Percentiles rank a stretch among this genome's conserved stretches.
Conservation (phyloP, 2,329 filamentous ascomycete genomes). For the Westerdykella ornata region DNA sequence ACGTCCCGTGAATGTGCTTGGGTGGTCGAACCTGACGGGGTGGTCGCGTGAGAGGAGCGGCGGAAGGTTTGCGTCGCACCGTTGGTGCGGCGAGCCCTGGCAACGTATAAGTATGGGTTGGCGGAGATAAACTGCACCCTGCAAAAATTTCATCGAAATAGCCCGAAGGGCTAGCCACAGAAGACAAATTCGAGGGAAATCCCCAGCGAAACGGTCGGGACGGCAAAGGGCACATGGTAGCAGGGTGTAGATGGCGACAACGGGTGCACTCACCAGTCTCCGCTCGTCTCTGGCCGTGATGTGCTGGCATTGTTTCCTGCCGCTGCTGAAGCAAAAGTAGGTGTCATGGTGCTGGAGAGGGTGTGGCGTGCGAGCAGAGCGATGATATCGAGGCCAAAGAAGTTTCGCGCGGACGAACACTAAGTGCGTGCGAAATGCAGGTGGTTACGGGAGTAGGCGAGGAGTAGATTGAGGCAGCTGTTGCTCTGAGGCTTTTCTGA, state of each 20-base stretch:
- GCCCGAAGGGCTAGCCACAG: constrained; percentile 4
- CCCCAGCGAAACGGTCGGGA: not conserved
- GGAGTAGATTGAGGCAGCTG: not conserved
- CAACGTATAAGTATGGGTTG: constrained; percentile 15
- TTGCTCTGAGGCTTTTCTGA: not conserved
- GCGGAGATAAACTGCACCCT: constrained; percentile 8
- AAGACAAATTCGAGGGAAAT: constrained; percentile 5
- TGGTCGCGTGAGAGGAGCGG: constrained; percentile 55
- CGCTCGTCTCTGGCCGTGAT: constrained; percentile 39
- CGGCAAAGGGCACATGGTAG: not conserved
- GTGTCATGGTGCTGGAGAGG: constrained; percentile 37
- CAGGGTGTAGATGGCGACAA: constrained; percentile 1
- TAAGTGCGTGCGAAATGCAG: not conserved
- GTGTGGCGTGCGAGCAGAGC: constrained; percentile 17
- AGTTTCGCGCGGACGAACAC: constrained; percentile 12
- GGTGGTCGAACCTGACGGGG: constrained; percentile 40
- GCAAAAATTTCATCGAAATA: constrained; percentile 7
- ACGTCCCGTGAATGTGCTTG: constrained; percentile 25
- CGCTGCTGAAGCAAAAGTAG: constrained; percentile 47
- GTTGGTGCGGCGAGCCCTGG: constrained; percentile 58
- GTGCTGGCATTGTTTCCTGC: constrained; percentile 40
- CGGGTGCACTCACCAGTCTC: constrained; percentile 42
- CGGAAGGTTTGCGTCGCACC: constrained; percentile 63
- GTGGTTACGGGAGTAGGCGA: not conserved
- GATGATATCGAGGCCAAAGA: constrained; percentile 20